Evolutionary conservation across 495 filamentous ascomycete species (phyloP), one percentile per base, ranked within the genome.

Genomic region (Penicillium turbatum): DNA sequence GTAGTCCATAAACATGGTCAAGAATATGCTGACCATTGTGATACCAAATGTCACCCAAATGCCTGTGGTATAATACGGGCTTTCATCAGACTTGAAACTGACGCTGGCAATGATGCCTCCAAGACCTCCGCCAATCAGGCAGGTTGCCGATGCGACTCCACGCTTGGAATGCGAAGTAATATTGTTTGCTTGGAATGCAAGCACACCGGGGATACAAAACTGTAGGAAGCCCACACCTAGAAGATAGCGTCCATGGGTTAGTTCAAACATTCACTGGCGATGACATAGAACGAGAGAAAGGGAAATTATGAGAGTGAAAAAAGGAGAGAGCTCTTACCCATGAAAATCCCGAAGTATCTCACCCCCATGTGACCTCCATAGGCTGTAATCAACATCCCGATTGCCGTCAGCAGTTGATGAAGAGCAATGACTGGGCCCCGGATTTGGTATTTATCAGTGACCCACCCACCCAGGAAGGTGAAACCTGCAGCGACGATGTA

Each of bases 401-500:
- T 26, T 16, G 41, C 41, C 29, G 41, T 43, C 13, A 43, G 24
- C 4, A 43, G 41, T 21, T 43, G 41, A n/a, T 43, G 41, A n/a
- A 16, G 13, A 43, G n/a, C 41, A 43, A 43, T 43, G 13, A 43
- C 41, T 8, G 41, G 41, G 6, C 41, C 41, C 6, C 41, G 41
- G n/a, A 43, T 43, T 16, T 43, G 41, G 10, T 43, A 43, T 43
- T 43, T 43, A 43, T 43, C 41, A 1, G 41, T 43, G n/a, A 43
- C 1, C 41, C 41, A 43, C 24, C 41, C 41, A 29, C 41, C 24
- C 0, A 43, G 6, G 15, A 29, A 43, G n/a, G 24, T 29, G 15
- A 26, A 10, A 1, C 15, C 9, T 15, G 41, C 41, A 43, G 41
- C 41, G 0, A 43, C n/a, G n/a, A 43, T 16, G 24, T 43, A 43